Evolutionary conservation across 495 filamentous ascomycete genomes (phyloP), one percentile per base, ranked within the genome.

Genomic region (Aspergillus mulundensis): DNA sequence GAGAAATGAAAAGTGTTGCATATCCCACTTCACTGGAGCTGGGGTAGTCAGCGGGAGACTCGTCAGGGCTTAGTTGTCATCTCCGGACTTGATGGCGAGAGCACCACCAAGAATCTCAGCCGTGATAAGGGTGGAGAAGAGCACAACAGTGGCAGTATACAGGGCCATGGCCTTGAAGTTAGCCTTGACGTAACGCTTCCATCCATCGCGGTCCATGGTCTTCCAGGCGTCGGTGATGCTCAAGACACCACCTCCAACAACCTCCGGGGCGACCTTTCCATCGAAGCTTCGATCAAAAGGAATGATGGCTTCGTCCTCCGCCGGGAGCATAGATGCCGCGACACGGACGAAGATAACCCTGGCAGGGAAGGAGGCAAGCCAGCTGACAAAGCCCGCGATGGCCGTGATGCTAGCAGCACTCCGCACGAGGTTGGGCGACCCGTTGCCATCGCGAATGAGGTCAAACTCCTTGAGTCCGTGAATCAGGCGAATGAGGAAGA

Each of bases 281-380:
- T 77, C 82, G 56, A 89, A 89, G 44, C 77, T 81, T 46, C 85
- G 81, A 71, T 91, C 88, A 50, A 90, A 89, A n/a, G 84, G 82
- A 43, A 91, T 84, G 56, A 91, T 88, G 3, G 83, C 78, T 67
- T 90, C 84, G 44, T 88, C 72, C 23, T 81, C 77, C 53, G 89
- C 85, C 0, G 85, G 76, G 0, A 91, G 80, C 66, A 88, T 79
- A 4, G 84, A 86, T 15, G 88, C 87, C 43, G 90, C 85, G 20
- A 90, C 81, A 52, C 88, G 86, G 56, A 82, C 74, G 38, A 87
- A 78, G 25, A 81, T 81, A 14, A 87, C 85, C 7, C 68, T 70
- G 12, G 82, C 83, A 6, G 88, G 88, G 55, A 90, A 69, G 43
- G 79, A 66, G 44, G 88, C 65, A 30, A 84, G 63, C 41, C 83